Evolutionary conservation across 257 asterid genomes (phyloP), one percentile per base, ranked within the genome.

Genomic region (Salvia splendens): DNA sequence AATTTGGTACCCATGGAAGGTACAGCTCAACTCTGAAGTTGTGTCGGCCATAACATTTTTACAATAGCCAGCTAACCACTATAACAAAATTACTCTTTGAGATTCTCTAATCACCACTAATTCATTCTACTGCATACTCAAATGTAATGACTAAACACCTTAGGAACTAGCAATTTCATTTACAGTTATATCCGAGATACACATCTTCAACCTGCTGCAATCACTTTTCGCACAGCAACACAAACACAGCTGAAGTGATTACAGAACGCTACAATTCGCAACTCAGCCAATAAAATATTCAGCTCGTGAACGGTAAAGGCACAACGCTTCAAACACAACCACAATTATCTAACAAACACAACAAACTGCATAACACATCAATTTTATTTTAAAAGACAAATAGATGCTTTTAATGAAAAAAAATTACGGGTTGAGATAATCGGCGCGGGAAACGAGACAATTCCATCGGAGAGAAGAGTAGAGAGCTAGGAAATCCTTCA

Each of bases 401-500:
- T 3, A 5, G 38, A 6, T 24, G 30, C 2, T 24, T 24, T 0
- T 24, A 24, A 24, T 24, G 30, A 17, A 30, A 53, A 33, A 46
- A 75, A 74, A 83, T 15, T 80, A 91, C 98, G 87, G 84, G 61
- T 89, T 89, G 63, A 85, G 83, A 67, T 84, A 85, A 81, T 89
- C 94, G 61, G 98, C 79, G 73, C 89, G 87, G 77, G 91, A 87
- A 62, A 87, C 89, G 24, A 92, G 87, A 55, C 85, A 86, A 56
- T 69, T 79, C 92, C 95, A 92, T n/a, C 95, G 96, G 61, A 87
- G 82, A 41, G 92, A 85, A 42, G 91, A 83, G 71, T 82, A 92
- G 16, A 92, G 82, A 45, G 73, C 64, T 15, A 78, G 33, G 70
- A 78, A 80, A 60, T 78, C 81, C 75, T 78, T 73, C 80, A 89